Percentiles rank a stretch among this genome's conserved stretches.
Evolutionary conservation across 768 basidiomycete species (phyloP).

Genomic region (Phaffia australis): DNA sequence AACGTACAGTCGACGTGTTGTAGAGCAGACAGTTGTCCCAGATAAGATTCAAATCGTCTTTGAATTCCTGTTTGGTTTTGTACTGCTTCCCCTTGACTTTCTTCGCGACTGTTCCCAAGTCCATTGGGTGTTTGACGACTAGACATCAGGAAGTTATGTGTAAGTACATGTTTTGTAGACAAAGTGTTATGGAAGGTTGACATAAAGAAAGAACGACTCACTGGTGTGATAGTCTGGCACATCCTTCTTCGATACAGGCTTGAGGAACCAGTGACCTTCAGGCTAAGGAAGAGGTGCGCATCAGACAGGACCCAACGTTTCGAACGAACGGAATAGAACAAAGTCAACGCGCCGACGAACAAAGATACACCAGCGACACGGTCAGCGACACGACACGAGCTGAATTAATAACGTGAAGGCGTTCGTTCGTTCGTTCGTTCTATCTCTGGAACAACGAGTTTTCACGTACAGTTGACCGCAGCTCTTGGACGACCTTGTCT

Average conservation of each 20-base stretch:
- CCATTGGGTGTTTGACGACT: constrained; percentile 96
- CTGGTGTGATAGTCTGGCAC: constrained; percentile 89
- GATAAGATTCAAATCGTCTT: constrained; percentile 86
- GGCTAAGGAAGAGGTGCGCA: constrained; percentile 44
- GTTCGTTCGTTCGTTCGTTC: neutral
- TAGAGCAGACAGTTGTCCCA: constrained; percentile 93
- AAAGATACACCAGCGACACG: neutral
- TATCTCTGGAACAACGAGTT: constrained; percentile 48
- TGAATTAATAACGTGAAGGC: constrained; percentile 23
- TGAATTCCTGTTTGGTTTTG: constrained; percentile 88
- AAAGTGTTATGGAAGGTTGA: neutral
- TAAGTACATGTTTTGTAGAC: neutral
- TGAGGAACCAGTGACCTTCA: constrained; percentile 84
- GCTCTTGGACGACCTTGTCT: constrained; percentile 74
- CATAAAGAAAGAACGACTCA: constrained; percentile 38
- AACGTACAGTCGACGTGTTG: constrained; percentile 74
- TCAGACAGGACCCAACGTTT: neutral
- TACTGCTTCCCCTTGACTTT: constrained; percentile 86
- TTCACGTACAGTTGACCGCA: constrained; percentile 53
- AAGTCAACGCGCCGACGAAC: too few species aligned
- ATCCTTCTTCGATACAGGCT: constrained; percentile 79
- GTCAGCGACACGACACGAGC: constrained; percentile 16
- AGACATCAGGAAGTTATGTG: constrained; percentile 29
- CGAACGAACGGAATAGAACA: too few species aligned
- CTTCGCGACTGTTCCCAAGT: constrained; percentile 80